Percentiles rank a stretch among this genome's conserved stretches.
Evolutionary conservation across 140 eudicot species (phyloP).

Genomic region (Ambrosia hybrid): DNA sequence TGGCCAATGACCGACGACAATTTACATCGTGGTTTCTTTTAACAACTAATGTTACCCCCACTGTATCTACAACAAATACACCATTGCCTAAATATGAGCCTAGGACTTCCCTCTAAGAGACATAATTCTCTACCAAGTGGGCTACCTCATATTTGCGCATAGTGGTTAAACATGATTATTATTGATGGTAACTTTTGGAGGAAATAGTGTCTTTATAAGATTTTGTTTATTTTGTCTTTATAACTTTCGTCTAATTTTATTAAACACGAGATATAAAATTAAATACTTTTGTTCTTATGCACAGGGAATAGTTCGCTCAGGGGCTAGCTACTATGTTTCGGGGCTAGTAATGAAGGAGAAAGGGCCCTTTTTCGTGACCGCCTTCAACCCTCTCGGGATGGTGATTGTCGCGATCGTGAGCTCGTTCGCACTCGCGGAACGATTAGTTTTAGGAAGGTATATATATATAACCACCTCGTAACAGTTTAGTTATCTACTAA

Average conservation of each 20-base stretch:
- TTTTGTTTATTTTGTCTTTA: too few relatives aligned
- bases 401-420: constrained; percentile 56
- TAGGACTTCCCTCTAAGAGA: too few relatives aligned
- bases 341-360: constrained; percentile 56
- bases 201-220: too few relatives aligned
- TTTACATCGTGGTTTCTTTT: too few relatives aligned
- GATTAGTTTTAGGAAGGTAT: constrained; percentile 57
- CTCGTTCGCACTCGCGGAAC: constrained; percentile 45
- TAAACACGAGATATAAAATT: background rate
- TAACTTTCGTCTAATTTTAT: background rate
- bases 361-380: constrained; percentile 60
- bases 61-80: too few relatives aligned
- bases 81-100: too few relatives aligned
- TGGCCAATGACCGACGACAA: too few relatives aligned
- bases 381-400: constrained; percentile 60
- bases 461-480: background rate
- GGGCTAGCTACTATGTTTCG: constrained; percentile 51
- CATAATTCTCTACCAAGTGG: too few relatives aligned
- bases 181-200: too few relatives aligned
- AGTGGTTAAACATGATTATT: too few relatives aligned
- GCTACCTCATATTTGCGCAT: too few relatives aligned
- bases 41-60: too few relatives aligned
- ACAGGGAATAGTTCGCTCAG: constrained; percentile 58
- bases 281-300: background rate
- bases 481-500: background rate